A percentile compares a stretch with the other conserved stretches of the same genome.
phyloP scores from a whole-genome alignment of 208 protist genomes.

The Leishmania major region DNA sequence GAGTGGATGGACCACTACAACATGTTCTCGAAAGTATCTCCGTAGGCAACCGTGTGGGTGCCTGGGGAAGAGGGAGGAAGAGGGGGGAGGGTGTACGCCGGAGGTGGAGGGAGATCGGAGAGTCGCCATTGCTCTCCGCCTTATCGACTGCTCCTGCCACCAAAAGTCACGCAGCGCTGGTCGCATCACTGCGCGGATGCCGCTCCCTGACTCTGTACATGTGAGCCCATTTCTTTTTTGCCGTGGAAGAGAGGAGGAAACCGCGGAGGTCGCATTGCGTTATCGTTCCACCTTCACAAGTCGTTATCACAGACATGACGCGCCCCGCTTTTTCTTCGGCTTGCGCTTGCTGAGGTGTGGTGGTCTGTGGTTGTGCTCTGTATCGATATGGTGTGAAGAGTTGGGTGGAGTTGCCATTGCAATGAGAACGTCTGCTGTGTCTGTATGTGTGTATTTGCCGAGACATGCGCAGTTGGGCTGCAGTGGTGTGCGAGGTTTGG shows the following conservation, averaged over 20 bases:
- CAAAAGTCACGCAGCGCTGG: background rate
- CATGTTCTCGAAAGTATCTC: slow-evolving; percentile 66
- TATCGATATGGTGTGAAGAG: background rate
- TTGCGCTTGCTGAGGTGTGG: background rate
- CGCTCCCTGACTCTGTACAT: background rate
- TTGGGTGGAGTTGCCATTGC: background rate
- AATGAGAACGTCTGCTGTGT: background rate
- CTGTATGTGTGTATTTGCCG: background rate
- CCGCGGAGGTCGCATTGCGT: background rate
- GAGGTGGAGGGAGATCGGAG: background rate
- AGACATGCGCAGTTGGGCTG: background rate
- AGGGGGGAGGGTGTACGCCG: background rate
- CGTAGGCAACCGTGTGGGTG: slow-evolving; percentile 7
- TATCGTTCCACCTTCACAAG: background rate
- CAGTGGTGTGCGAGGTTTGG: background rate
- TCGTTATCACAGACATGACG: background rate
- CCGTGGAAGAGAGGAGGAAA: background rate
- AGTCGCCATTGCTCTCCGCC: background rate
- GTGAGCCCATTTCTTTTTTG: background rate
- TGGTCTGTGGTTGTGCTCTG: background rate
- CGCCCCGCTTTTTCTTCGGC: background rate
- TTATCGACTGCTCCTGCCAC: background rate
- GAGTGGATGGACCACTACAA: slow-evolving; percentile 82
- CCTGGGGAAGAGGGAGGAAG: background rate
- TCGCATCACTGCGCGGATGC: background rate